Evolutionary conservation across 495 filamentous ascomycete genomes (phyloP), one percentile per base, ranked within the genome.

Genomic region (Coniosporium apollinis): DNA sequence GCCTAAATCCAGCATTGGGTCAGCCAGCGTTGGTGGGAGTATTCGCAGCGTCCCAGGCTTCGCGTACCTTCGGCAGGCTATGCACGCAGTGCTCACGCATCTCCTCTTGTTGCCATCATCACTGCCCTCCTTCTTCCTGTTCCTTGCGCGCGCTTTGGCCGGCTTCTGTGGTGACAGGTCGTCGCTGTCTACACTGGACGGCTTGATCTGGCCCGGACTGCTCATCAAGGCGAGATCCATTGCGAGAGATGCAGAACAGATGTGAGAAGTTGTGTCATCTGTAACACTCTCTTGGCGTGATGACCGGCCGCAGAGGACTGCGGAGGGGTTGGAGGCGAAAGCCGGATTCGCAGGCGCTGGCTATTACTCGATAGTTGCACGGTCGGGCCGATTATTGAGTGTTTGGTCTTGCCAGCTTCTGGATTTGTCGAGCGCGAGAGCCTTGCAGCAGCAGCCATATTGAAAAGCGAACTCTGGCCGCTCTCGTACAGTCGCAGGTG

Each of bases 31-130:
- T 28, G 18, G 24, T 15, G 15, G 6, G 18, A 5, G 35, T 37
- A 33, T 14, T 28, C 34, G 19, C 28, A 3, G 14, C 25, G 21
- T 14, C 8, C 6, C 8, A 14, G 24, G n/a, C n/a, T n/a, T n/a
- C n/a, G 24, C 6, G 4, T 17, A 19, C 46, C 71, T 73, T n/a
- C 87, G 74, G 51, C 84, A 93, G 14, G 86, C 84, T 56, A 93
- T 79, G 54, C 87, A 94, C 2, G 86, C 86, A 19, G 82, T 93
- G 59, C 81, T 87, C 25, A 94, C 83, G 51, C 87, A 96, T 51
- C 85, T 67, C 43, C 87, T 67, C 56, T 96, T 96, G 18, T 65
- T 56, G 38, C 21, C 20, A 20, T 49, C 44, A 26, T 51, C 50
- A 26, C 39, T 41, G 30, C 19, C 22, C 16, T 51, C 42, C 40